Base-by-base conservation (phyloP, 116 monocot species). In the Posidonia oceanica region DNA sequence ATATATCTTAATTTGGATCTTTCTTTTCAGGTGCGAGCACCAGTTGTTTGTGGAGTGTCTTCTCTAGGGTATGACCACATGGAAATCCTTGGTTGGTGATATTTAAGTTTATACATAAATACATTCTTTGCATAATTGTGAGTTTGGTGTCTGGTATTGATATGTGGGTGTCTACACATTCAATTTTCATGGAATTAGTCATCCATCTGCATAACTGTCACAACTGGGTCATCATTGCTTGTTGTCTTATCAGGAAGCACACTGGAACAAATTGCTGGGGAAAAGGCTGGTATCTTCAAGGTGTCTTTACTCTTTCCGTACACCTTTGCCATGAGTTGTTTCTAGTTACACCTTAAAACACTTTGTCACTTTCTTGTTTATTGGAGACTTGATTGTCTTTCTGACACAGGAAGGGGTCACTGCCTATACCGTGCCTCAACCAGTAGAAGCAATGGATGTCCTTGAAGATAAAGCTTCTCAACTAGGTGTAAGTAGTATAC, bases 201-300 rank as follows among this genome's bases (percentile, higher is more conserved):
- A 36, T 61, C 14, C 36, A 36, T 3, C 14, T 3, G 10, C 22
- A 7, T 60, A 20, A 57, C 20, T n/a, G 61, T 61, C 0, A 61
- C 2, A 61, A 13, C 7, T 8, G 14, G 12, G 36, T 23, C 14
- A 29, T 61, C 23, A 4, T 29, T 61, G 20, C 58, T 10, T 60
- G 61, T 29, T 40, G 5, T 6, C 42, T 69, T 37, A 14, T 48
- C 79, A 94, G 94, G 94, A 71, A 71, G 84, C 75, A 86, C 94
- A 56, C 78, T 94, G 82, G 79, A 57, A 67, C 63, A 86, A 76
- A 94, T 94, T 76, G 91, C 94, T 71, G 80, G 74, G 20, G 81
- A 90, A 66, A 94, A 94, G 66, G 91, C 94, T 73, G 94, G 94
- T 39, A 94, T 94, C 76, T 86, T 94, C 69, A 94, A 94, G 91